These are phyloP conservation scores for Coffea humblotiana DNA, from an alignment of 305 asterid species.

Conservation along the genomic window DNA sequence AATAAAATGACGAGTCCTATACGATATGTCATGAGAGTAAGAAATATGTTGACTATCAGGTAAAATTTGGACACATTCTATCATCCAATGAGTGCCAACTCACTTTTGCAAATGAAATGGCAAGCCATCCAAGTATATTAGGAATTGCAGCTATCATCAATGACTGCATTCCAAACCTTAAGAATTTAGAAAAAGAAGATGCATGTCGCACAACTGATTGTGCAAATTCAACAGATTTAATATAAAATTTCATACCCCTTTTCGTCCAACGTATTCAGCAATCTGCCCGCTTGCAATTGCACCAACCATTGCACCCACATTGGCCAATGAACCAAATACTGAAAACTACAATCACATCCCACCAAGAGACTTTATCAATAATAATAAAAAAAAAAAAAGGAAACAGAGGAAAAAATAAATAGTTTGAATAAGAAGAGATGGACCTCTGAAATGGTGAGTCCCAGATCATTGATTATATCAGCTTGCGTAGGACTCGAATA, in stretches of 20 bases:
- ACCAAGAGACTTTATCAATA: conserved; percentile 5
- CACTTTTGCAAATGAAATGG: conserved; percentile 82
- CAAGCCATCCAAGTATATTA: conserved; percentile 82
- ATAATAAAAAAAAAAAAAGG: neutral
- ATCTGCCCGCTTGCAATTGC: conserved; percentile 91
- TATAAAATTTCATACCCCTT: conserved; percentile 63
- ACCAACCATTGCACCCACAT: conserved; percentile 92
- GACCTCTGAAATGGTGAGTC: conserved; percentile 78
- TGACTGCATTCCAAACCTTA: conserved; percentile 53
- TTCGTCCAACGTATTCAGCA: conserved; percentile 77
- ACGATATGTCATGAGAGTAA: conserved; percentile 1
- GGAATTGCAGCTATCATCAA: conserved; percentile 84
- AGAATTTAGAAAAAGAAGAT: neutral
- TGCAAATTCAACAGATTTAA: conserved; percentile 3
- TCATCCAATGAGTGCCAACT: conserved; percentile 24
- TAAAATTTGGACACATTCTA: neutral
- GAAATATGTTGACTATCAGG: neutral
- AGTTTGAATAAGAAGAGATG: neutral
- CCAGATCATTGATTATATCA: conserved; percentile 64
- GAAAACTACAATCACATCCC: conserved; percentile 57
- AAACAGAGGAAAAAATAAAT: neutral
- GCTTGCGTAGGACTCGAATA: conserved; percentile 78
- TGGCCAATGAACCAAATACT: conserved; percentile 80
- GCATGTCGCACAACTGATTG: neutral
- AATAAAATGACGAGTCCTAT: conserved; percentile 81